Conservation (phyloP, 1,284 basidiomycete species). For the Uromyces viciae-fabae region DNA sequence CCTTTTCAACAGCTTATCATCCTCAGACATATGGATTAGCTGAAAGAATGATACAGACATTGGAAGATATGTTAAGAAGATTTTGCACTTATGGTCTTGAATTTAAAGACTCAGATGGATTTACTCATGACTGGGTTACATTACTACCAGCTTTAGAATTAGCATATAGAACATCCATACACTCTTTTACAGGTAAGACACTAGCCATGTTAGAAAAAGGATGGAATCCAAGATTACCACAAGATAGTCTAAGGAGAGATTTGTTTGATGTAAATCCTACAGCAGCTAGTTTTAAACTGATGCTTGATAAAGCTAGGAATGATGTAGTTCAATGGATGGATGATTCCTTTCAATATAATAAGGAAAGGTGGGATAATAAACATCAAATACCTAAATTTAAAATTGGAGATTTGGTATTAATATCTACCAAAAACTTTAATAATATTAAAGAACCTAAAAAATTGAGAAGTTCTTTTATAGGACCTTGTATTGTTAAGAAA, state of each 20-base stretch:
- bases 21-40: neutral
- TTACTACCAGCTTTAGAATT: neutral
- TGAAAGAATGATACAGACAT: too few species aligned
- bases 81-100: neutral
- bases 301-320: conserved; percentile 12
- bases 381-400: neutral
- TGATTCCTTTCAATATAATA: neutral
- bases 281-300: neutral
- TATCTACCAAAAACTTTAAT: neutral
- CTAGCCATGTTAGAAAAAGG: neutral
- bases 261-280: conserved; percentile 2
- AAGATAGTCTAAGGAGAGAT: neutral
- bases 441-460: neutral
- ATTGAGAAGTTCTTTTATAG: neutral
- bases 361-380: conserved; percentile 8
- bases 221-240: too few species aligned
- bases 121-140: conserved; percentile 1
- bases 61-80: neutral
- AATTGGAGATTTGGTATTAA: neutral
- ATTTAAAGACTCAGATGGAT: neutral
- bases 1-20: neutral
- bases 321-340: neutral
- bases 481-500: neutral
- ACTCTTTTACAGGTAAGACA: neutral
- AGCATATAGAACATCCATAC: neutral